Percentiles rank a stretch among this genome's conserved stretches.
Conservation (phyloP, 2,329 filamentous ascomycete species). For the Fusarium liriodendri region DNA sequence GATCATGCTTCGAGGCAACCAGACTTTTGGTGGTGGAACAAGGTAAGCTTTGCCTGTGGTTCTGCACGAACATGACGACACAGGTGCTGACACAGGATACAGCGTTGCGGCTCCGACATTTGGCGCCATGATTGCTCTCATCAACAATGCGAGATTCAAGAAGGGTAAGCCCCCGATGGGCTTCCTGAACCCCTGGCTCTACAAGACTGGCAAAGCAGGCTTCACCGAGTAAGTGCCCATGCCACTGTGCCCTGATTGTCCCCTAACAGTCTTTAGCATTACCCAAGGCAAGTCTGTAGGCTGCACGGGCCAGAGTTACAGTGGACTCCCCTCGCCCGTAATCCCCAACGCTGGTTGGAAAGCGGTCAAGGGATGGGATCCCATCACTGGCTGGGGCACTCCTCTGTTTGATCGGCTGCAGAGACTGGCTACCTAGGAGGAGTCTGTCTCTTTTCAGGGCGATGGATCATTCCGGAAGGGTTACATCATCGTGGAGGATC, state of each 20-base stretch:
- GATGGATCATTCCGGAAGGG: not conserved
- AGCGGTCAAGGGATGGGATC: conserved; percentile 51
- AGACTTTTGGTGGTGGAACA: conserved; percentile 46
- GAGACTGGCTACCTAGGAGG: conserved; percentile 27
- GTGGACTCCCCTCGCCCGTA: conserved; percentile 40
- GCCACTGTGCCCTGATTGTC: too few relatives aligned
- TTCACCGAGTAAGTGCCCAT: conserved; percentile 50
- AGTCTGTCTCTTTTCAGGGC: not conserved
- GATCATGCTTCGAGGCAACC: conserved; percentile 46
- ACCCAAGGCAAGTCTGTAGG: conserved; percentile 49
- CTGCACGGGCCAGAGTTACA: conserved; percentile 44
- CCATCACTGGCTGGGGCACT: conserved; percentile 57
- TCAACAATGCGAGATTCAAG: conserved; percentile 72
- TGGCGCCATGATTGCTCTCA: conserved; percentile 70
- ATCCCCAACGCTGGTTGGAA: conserved; percentile 45
- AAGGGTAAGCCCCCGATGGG: conserved; percentile 65
- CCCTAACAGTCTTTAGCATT: conserved; percentile 43
- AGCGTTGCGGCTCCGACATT: conserved; percentile 71
- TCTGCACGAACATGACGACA: not conserved
- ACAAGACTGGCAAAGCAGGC: conserved; percentile 48
- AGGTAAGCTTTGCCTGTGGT: conserved; percentile 39
- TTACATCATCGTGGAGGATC: not conserved
- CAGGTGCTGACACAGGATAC: not conserved
- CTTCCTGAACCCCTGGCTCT: conserved; percentile 73
- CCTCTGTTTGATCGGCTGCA: conserved; percentile 55